Conservation (phyloP, 202 grass and related monocot genomes). For the Bolboschoenoplectus hybrid region DNA sequence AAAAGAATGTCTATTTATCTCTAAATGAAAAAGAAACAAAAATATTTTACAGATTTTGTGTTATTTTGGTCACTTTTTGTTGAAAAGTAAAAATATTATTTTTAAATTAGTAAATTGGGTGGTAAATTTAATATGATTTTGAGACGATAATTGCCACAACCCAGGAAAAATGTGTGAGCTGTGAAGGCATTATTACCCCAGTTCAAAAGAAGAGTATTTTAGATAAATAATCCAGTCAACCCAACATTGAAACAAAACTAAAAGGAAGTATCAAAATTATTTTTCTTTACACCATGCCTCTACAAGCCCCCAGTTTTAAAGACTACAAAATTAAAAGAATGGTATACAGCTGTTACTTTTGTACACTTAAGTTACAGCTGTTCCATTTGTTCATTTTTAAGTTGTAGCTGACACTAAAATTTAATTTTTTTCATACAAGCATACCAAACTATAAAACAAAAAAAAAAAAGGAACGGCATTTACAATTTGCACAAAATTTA, state of each 20-base stretch:
- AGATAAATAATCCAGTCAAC: not conserved
- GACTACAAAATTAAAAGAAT: slow-evolving; percentile 41
- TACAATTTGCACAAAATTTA: slow-evolving; percentile 35
- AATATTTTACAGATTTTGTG: not conserved
- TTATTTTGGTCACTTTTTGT: not conserved
- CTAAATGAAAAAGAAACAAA: not conserved
- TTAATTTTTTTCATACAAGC: slow-evolving; percentile 13
- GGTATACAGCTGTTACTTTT: slow-evolving; percentile 53
- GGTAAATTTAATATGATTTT: not conserved
- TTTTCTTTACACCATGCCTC: slow-evolving; percentile 39
- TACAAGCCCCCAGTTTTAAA: slow-evolving; percentile 32
- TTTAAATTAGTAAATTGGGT: slow-evolving; percentile 8
- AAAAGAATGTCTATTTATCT: not conserved
- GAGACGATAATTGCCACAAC: not conserved
- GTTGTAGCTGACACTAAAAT: slow-evolving; percentile 4
- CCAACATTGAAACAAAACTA: slow-evolving; percentile 15
- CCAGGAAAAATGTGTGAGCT: not conserved
- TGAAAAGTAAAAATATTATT: not conserved
- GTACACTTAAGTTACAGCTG: slow-evolving; percentile 73
- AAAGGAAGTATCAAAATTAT: slow-evolving; percentile 28
- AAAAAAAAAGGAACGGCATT: slow-evolving; percentile 21
- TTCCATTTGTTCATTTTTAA: slow-evolving; percentile 38
- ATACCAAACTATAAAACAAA: slow-evolving; percentile 34
- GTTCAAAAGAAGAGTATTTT: not conserved
- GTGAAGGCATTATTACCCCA: not conserved